Base-by-base conservation (phyloP, 768 basidiomycete species). In the Psilocybe tampanensis region DNA sequence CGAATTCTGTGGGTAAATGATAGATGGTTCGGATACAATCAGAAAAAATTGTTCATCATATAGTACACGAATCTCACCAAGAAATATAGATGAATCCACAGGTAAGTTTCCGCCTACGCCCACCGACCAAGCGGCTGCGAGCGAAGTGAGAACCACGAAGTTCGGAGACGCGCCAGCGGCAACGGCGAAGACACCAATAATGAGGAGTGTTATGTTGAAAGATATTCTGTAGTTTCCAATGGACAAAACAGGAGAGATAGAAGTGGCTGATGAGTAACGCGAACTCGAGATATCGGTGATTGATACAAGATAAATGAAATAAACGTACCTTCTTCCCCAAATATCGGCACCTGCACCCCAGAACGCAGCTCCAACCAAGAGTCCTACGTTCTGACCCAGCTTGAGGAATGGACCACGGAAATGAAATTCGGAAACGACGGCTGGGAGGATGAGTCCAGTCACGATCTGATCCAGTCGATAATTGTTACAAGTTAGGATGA, bases 311-410 rank as follows among this genome's bases (percentile, higher is more conserved):
- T n/a, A n/a, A n/a, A n/a, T n/a, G n/a, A n/a, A n/a, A n/a, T n/a
- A 24, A 19, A 56, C 62, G 23, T 54, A 88, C 86, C 75, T 79
- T 64, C 89, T 75, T 9, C 88, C 89, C 88, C 88, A 90, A 1
- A 90, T 71, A 58, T 90, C 89, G 13, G 83, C 83, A 11, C 80
- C 82, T 22, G 87, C 67, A 36, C 86, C 86, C 87, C 87, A 90
- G 57, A 88, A 82, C 2, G 79, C 78, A 13, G 86, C 86, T 22
- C 89, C 89, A 0, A 88, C 79, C 0, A 92, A 76, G 1, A 92
- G 70, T 1, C 90, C 90, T 13, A 90, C 73, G 58, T 89, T 89
- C 66, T 88, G 88, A 1, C 84, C 86, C 5, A 93, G 79, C 45
- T 84, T 85, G 33, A 91, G 74, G 64, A 81, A 85, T 0, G 86